phyloP scores from a whole-genome alignment of 371 early-diverging fungal species.

The Mucor indicus region DNA sequence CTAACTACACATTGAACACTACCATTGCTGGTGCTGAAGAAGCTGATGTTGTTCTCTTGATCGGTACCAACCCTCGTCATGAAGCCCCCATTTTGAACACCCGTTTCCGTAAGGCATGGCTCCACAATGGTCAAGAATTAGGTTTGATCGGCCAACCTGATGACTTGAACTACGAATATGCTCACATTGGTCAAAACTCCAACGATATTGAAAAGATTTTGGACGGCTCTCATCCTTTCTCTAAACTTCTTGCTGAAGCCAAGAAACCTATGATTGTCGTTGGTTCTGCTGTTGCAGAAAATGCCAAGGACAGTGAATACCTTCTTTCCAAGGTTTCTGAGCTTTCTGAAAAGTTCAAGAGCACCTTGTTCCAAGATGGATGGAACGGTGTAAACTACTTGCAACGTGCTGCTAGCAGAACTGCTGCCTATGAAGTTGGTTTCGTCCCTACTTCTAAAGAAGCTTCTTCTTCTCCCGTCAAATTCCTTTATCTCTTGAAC shows the following conservation, averaged over 20 bases:
- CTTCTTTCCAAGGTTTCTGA: conserved; percentile 70
- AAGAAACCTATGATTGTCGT: conserved; percentile 92
- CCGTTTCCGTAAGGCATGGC: conserved; percentile 90
- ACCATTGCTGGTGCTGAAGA: conserved; percentile 87
- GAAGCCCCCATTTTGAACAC: conserved; percentile 96
- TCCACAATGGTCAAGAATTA: conserved; percentile 78
- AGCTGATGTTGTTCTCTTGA: conserved; percentile 87
- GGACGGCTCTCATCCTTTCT: conserved; percentile 72
- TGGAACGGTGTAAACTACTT: conserved; percentile 93
- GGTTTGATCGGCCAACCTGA: conserved; percentile 77
- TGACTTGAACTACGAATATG: conserved; percentile 90
- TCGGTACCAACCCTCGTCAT: conserved; percentile 96
- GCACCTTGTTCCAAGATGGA: conserved; percentile 67
- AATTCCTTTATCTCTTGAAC: conserved; percentile 89
- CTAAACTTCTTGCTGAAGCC: conserved; percentile 73
- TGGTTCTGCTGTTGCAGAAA: conserved; percentile 81
- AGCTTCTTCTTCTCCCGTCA: conserved; percentile 41
- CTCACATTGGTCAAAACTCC: conserved; percentile 74
- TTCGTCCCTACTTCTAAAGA: conserved; percentile 64
- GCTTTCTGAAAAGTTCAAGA: conserved; percentile 66
- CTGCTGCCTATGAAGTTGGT: conserved; percentile 92
- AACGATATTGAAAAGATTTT: conserved; percentile 71
- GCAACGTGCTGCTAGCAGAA: conserved; percentile 84
- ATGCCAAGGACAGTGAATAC: conserved; percentile 66
- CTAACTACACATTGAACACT: conserved; percentile 87